Conservation (phyloP, 495 filamentous ascomycete species). For the Penicillium parvum region DNA sequence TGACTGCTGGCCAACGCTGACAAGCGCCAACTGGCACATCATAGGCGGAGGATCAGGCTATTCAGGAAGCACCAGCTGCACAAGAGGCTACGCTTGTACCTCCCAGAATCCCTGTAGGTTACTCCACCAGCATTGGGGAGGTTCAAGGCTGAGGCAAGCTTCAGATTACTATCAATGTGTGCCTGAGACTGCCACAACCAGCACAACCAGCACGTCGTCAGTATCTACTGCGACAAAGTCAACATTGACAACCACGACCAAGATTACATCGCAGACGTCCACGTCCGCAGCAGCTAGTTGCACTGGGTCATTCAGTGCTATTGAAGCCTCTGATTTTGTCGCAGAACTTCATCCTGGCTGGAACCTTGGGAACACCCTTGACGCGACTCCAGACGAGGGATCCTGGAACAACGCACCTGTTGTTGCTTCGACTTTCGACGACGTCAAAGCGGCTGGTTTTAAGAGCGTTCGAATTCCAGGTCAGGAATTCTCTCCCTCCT, state of each 20-base stretch:
- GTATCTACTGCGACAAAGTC: not conserved
- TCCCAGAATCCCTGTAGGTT: conserved; percentile 19
- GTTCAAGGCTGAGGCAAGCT: too few relatives aligned
- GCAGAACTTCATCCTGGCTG: conserved; percentile 37
- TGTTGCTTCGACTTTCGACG: conserved; percentile 43
- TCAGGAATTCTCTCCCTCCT: too few relatives aligned
- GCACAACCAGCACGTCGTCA: not conserved
- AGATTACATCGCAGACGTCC: not conserved
- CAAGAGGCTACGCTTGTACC: conserved; percentile 10
- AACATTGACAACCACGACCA: conserved; percentile 6
- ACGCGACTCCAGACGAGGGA: conserved; percentile 54
- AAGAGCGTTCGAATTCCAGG: conserved; percentile 57
- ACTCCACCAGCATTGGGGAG: too few relatives aligned
- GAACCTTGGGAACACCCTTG: conserved; percentile 53
- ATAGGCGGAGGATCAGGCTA: conserved; percentile 16
- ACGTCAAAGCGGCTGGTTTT: conserved; percentile 51
- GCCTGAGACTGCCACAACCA: conserved; percentile 11
- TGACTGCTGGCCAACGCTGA: not conserved
- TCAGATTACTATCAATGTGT: conserved; percentile 16
- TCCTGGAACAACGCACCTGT: conserved; percentile 55
- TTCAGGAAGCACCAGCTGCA: conserved; percentile 14
- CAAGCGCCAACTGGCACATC: not conserved
- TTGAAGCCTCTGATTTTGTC: conserved; percentile 35
- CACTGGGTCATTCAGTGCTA: conserved; percentile 31
- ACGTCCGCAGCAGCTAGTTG: conserved; percentile 17